Conservation (phyloP, 2,329 filamentous ascomycete species). For the Monosporascus sp. region DNA sequence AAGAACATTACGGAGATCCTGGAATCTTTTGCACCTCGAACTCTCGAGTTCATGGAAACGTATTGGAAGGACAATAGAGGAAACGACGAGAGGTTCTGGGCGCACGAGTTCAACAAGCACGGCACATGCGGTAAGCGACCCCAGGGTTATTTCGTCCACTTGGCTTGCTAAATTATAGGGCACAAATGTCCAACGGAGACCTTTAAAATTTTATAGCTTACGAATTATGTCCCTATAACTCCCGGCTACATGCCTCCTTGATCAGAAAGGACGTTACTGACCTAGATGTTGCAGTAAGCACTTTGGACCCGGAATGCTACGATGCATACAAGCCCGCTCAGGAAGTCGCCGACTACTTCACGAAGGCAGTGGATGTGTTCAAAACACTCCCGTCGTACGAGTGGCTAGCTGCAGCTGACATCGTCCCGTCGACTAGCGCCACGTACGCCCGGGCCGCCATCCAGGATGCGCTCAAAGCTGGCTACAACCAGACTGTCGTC, state of each 20-base stretch:
- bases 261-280: too few species aligned
- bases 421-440: conserved; percentile 44
- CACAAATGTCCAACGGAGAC: too few species aligned
- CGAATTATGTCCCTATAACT: too few species aligned
- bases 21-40: conserved; percentile 34
- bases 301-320: conserved; percentile 63
- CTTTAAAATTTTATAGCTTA: too few species aligned
- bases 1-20: conserved; percentile 61
- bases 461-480: conserved; percentile 49
- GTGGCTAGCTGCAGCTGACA: conserved; percentile 55
- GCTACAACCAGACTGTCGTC: conserved; percentile 49
- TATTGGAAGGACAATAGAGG: conserved; percentile 69
- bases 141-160: too few species aligned
- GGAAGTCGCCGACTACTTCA: conserved; percentile 66
- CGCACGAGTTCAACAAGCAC: conserved; percentile 72
- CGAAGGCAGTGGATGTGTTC: conserved; percentile 60
- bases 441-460: conserved; percentile 58
- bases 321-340: conserved; percentile 50
- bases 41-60: conserved; percentile 59
- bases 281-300: conserved; percentile 38
- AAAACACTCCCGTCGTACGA: conserved; percentile 60
- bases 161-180: too few species aligned
- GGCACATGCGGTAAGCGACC: conserved; percentile 50
- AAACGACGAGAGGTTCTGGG: conserved; percentile 61
- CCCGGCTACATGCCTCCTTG: too few species aligned